Conservation (phyloP, 192 early-diverging fungal genomes). For the Podila epigama region DNA sequence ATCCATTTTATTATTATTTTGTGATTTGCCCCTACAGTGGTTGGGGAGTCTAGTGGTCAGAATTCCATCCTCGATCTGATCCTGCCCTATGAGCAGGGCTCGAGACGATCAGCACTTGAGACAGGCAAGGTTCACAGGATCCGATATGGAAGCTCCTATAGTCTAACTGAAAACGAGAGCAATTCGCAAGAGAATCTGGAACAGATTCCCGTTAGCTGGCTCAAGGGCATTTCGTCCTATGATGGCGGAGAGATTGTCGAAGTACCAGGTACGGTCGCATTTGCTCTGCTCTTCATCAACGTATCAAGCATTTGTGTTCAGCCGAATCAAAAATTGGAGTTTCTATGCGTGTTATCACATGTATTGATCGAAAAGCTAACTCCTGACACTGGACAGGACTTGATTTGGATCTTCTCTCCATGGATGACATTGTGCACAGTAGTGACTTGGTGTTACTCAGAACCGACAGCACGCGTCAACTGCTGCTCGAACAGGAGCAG, state of each 20-base stretch:
- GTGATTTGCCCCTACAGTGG: conserved; percentile 2
- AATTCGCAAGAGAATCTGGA: conserved; percentile 28
- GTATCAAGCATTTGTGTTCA: too few species aligned
- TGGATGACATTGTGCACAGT: conserved; percentile 48
- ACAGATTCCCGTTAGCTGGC: conserved; percentile 36
- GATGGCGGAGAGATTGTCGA: conserved; percentile 43
- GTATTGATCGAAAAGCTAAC: too few species aligned
- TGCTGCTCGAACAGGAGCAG: conserved; percentile 36
- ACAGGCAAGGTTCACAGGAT: conserved; percentile 43
- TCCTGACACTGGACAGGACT: conserved; percentile 20
- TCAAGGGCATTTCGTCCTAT: conserved; percentile 14
- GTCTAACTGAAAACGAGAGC: conserved; percentile 9
- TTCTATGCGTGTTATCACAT: too few species aligned
- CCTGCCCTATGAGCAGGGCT: conserved; percentile 22
- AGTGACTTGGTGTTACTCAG: conserved; percentile 37
- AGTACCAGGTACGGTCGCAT: conserved; percentile 25
- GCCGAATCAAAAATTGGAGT: background rate
- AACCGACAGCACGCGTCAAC: conserved; percentile 39
- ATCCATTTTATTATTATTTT: background rate
- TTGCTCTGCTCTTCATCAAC: background rate
- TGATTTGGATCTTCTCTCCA: conserved; percentile 37
- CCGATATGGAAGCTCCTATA: conserved; percentile 33
- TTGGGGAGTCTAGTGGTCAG: conserved; percentile 45
- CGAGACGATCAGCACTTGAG: conserved; percentile 32
- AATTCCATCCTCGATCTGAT: conserved; percentile 40